These are phyloP conservation scores for Bolboschoenoplectus hybrid DNA, from an alignment of 202 grass and related monocot species.

Conservation along the genomic window DNA sequence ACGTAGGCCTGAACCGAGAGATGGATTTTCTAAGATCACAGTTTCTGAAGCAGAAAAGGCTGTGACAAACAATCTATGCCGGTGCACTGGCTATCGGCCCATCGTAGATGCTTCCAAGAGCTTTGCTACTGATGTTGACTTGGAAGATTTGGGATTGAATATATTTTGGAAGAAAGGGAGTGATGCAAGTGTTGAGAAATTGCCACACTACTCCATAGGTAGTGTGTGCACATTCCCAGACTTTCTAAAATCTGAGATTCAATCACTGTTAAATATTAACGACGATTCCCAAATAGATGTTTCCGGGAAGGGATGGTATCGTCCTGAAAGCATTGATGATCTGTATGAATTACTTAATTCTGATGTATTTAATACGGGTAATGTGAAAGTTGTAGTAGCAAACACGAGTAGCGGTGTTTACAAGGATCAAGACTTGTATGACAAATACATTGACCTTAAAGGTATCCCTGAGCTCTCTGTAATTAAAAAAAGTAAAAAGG, in stretches of 20 bases:
- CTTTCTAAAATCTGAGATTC: slow-evolving; percentile 75
- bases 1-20: slow-evolving; percentile 37
- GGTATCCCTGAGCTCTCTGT: slow-evolving; percentile 64
- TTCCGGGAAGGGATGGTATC: slow-evolving; percentile 48
- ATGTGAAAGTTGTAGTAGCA: slow-evolving; percentile 65
- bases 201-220: slow-evolving; percentile 53
- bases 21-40: slow-evolving; percentile 69
- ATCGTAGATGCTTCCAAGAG: slow-evolving; percentile 77
- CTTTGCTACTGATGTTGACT: slow-evolving; percentile 69
- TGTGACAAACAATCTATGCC: slow-evolving; percentile 71
- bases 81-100: slow-evolving; percentile 77
- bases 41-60: slow-evolving; percentile 54
- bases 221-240: slow-evolving; percentile 69
- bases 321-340: slow-evolving; percentile 57
- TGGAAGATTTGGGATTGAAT: slow-evolving; percentile 85
- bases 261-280: slow-evolving; percentile 30
- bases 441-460: slow-evolving; percentile 70
- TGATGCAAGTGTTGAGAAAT: slow-evolving; percentile 39
- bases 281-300: neutral
- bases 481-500: slow-evolving; percentile 41
- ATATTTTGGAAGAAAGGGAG: slow-evolving; percentile 70
- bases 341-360: slow-evolving; percentile 63
- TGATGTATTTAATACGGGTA: slow-evolving; percentile 35
- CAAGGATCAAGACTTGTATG: slow-evolving; percentile 61
- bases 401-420: slow-evolving; percentile 79